These are phyloP conservation scores for Pseudogymnoascus sp. DNA, from an alignment of 2,329 filamentous ascomycete species.

Conservation along the genomic window DNA sequence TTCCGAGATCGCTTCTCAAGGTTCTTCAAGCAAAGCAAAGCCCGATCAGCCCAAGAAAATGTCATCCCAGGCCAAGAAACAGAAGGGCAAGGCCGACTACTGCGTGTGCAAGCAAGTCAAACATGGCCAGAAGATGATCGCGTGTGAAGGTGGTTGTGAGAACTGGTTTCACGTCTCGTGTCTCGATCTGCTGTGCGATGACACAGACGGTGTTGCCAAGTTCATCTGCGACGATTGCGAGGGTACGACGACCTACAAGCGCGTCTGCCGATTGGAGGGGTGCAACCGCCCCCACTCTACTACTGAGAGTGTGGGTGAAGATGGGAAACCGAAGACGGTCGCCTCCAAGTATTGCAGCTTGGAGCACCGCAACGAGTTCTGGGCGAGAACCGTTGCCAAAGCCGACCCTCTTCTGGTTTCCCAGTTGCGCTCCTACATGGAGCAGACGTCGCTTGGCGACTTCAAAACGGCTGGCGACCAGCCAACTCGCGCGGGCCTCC, in stretches of 20 bases:
- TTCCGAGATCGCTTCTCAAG: neutral
- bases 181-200: constrained; percentile 23
- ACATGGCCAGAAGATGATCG: constrained; percentile 29
- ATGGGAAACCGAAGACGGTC: constrained; percentile 16
- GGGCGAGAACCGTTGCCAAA: neutral
- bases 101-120: constrained; percentile 28
- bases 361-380: constrained; percentile 22
- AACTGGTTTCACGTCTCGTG: constrained; percentile 30
- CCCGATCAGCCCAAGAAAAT: neutral
- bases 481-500: neutral
- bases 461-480: neutral
- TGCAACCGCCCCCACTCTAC: neutral
- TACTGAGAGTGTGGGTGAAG: constrained; percentile 17
- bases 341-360: constrained; percentile 29
- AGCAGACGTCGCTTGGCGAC: neutral
- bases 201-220: constrained; percentile 18
- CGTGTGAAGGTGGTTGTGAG: constrained; percentile 27
- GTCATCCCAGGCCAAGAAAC: neutral
- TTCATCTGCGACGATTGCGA: constrained; percentile 27
- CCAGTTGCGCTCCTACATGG: neutral
- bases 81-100: constrained; percentile 20
- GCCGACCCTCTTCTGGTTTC: neutral
- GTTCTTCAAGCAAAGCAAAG: neutral
- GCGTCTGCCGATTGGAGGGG: constrained; percentile 24
- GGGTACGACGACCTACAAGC: constrained; percentile 26